Evolutionary conservation across 192 early-diverging fungal species (phyloP).

Genomic region (Chytriomyces sp.): DNA sequence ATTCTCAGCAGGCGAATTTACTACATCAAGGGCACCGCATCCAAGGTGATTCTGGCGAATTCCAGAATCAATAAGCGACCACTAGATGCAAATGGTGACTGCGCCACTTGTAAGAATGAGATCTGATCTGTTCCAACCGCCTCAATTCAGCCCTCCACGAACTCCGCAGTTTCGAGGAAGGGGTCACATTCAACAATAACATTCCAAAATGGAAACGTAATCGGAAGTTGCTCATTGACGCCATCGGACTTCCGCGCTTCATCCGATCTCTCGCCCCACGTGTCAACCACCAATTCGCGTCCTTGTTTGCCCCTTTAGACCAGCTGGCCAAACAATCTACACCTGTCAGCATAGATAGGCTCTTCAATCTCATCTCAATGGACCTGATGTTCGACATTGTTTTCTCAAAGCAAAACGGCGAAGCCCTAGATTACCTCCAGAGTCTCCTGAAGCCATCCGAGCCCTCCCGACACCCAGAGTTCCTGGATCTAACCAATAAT

Average conservation of each 20-base stretch:
- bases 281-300: not conserved
- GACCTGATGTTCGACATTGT: too few species aligned
- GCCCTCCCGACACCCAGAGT: not conserved
- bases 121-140: too few species aligned
- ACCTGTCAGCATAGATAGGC: too few species aligned
- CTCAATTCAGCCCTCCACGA: too few species aligned
- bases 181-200: slow-evolving; percentile 1
- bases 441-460: too few species aligned
- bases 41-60: not conserved
- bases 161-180: not conserved
- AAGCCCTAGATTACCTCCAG: too few species aligned
- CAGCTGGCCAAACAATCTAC: too few species aligned
- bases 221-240: not conserved
- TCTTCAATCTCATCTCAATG: too few species aligned
- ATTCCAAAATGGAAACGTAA: slow-evolving; percentile 1
- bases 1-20: not conserved
- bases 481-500: not conserved
- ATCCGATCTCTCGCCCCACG: not conserved
- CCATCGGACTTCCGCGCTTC: not conserved
- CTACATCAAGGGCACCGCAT: not conserved
- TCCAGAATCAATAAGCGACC: not conserved
- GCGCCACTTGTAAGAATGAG: not conserved
- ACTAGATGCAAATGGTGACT: not conserved
- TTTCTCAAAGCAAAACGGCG: too few species aligned
- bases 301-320: not conserved